phyloP scores from a whole-genome alignment of 257 asterid genomes.

The Solanum megistacrolobum region DNA sequence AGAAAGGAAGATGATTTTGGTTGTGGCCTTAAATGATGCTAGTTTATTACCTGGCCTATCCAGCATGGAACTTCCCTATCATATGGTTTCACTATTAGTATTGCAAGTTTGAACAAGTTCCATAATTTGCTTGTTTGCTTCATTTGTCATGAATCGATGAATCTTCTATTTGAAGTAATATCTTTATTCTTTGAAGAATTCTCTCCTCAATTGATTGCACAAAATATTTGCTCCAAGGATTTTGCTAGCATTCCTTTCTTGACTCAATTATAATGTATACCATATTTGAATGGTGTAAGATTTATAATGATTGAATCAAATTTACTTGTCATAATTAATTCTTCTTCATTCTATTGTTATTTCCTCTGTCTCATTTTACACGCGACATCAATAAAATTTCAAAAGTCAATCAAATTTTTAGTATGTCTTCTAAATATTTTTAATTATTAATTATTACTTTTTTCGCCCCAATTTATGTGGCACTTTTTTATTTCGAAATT shows the following conservation, averaged over 20 bases:
- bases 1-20: background rate
- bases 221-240: background rate
- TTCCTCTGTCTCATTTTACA: background rate
- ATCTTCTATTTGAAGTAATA: background rate
- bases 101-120: background rate
- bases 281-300: background rate
- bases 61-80: background rate
- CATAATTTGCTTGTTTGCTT: background rate
- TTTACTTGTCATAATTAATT: too few species aligned
- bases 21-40: background rate
- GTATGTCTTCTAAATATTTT: background rate
- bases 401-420: background rate
- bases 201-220: background rate
- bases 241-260: background rate
- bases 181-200: background rate
- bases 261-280: too few species aligned
- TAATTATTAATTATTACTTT: too few species aligned
- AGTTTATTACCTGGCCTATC: background rate
- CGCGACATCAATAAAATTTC: too few species aligned
- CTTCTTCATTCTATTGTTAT: background rate
- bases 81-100: background rate
- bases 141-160: background rate
- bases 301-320: background rate
- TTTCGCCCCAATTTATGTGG: background rate
- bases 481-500: too few species aligned